Percentiles rank a stretch among this genome's conserved stretches.
phyloP scores from a whole-genome alignment of 2,329 filamentous ascomycete genomes.

The Monilinia vaccinii-corymbosi region DNA sequence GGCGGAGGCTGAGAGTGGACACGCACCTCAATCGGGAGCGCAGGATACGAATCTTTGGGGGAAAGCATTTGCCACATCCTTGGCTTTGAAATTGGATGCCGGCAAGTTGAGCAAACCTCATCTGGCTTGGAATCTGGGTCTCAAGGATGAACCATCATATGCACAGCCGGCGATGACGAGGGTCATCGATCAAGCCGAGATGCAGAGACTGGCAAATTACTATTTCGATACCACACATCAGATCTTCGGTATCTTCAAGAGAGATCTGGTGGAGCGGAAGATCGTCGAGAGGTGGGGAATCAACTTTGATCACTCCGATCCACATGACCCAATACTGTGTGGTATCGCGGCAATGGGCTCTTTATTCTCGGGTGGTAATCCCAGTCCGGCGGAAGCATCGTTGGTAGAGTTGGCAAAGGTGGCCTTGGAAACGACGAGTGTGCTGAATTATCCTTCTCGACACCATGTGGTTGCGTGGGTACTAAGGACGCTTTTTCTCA shows the following conservation, averaged over 20 bases:
- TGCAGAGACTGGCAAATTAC: conserved; percentile 17
- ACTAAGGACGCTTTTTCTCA: conserved; percentile 22
- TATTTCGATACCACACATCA: conserved; percentile 28
- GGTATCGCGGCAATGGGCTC: conserved; percentile 30
- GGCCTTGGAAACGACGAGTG: conserved; percentile 17
- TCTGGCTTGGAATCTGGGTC: conserved; percentile 31
- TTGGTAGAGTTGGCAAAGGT: conserved; percentile 20
- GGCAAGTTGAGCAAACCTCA: conserved; percentile 26
- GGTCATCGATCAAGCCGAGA: conserved; percentile 8
- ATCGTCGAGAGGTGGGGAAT: conserved; percentile 27
- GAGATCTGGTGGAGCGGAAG: conserved; percentile 18
- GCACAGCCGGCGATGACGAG: conserved; percentile 18
- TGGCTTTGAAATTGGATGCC: conserved; percentile 6
- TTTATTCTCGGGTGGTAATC: conserved; percentile 26
- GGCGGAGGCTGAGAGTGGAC: background rate
- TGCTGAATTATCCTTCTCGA: conserved; percentile 12
- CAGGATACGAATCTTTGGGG: conserved; percentile 4
- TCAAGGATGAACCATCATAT: conserved; percentile 22
- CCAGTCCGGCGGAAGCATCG: conserved; percentile 22
- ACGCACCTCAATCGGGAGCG: background rate
- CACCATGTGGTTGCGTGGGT: conserved; percentile 23
- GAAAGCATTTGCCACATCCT: conserved; percentile 3
- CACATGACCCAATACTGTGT: conserved; percentile 27
- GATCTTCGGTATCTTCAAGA: conserved; percentile 29
- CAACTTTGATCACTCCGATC: conserved; percentile 21